Base-by-base conservation (phyloP, 495 filamentous ascomycete genomes). In the Podospora pseudoanserina region DNA sequence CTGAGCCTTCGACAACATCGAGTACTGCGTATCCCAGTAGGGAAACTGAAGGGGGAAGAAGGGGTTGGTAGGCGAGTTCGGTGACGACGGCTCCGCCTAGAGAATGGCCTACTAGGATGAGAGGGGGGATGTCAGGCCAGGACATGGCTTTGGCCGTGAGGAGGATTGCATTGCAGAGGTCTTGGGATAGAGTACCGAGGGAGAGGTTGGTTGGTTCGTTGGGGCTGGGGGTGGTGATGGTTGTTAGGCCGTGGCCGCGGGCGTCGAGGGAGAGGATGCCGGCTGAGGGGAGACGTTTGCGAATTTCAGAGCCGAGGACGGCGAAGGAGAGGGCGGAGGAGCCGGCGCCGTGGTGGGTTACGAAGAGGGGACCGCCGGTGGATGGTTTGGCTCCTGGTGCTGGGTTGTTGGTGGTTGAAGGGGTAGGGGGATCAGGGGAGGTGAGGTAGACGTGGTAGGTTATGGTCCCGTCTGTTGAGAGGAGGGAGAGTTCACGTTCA, bases 31-130 rank as follows among this genome's bases (percentile, higher is more conserved):
- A 96, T 16, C 92, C 96, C 16, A 98, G 79, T 5, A 97, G 73
- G 28, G 67, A 63, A 0, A 68, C 27, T 2, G 23, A n/a, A 11
- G 34, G 53, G 9, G 55, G 32, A 15, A 19, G 63, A 15, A 65
- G 58, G 26, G 65, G 60, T 4, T 30, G 44, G 20, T 20, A 88
- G 1, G 93, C 93, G 27, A 94, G 84, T 70, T 97, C 87, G 3
- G 92, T 94, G 20, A 97, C 90, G 2, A 99, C 92, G 27, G 95
- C 93, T n/a, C 96, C 95, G 34, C 95, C 95, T 0, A 99, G 84
- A 59, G 91, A 95, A 79, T 99, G 95, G n/a, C 95, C 95, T 4
- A 99, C 88, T 0, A 98, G 84, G 20, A 97, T 78, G 15, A 95
- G 77, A 57, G 90, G 87, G 3, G 95, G 95, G 2, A 93, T 73